These are phyloP conservation scores for Russula brevipes DNA, from an alignment of 768 basidiomycete species.

Conservation along the genomic window DNA sequence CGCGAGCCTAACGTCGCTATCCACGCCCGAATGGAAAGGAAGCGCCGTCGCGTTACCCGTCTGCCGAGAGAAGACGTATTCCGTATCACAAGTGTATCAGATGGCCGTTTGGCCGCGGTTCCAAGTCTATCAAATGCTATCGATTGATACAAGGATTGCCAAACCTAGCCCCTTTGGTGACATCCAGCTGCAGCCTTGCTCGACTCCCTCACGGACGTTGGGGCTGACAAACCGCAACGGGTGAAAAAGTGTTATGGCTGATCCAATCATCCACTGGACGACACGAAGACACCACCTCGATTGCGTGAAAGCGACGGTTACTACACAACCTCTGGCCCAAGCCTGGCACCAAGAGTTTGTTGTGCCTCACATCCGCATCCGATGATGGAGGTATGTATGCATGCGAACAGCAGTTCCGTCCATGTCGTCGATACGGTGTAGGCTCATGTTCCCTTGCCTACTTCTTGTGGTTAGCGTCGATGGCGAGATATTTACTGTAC, in stretches of 20 bases:
- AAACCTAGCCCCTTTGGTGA: not conserved
- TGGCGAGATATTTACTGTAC: conserved; percentile 3
- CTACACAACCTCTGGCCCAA: not conserved
- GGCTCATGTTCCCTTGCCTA: not conserved
- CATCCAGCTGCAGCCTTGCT: too few relatives aligned
- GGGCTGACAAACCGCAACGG: not conserved
- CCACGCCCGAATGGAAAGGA: not conserved
- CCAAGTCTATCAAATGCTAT: not conserved
- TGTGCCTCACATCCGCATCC: too few relatives aligned
- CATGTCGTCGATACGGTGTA: not conserved
- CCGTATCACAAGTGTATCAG: not conserved
- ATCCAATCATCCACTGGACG: conserved; percentile 1
- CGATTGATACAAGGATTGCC: too few relatives aligned
- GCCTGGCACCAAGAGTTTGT: too few relatives aligned
- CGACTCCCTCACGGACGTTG: too few relatives aligned
- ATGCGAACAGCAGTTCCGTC: not conserved
- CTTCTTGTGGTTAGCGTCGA: conserved; percentile 13
- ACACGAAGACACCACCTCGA: not conserved
- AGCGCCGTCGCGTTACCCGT: too few relatives aligned
- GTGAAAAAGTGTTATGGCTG: not conserved
- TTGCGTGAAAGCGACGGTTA: not conserved
- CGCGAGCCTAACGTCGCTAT: not conserved
- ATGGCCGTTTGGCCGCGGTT: not conserved
- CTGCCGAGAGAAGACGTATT: too few relatives aligned
- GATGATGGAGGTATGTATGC: not conserved